phyloP scores from a whole-genome alignment of 257 asterid genomes.

The Fraxinus americana region DNA sequence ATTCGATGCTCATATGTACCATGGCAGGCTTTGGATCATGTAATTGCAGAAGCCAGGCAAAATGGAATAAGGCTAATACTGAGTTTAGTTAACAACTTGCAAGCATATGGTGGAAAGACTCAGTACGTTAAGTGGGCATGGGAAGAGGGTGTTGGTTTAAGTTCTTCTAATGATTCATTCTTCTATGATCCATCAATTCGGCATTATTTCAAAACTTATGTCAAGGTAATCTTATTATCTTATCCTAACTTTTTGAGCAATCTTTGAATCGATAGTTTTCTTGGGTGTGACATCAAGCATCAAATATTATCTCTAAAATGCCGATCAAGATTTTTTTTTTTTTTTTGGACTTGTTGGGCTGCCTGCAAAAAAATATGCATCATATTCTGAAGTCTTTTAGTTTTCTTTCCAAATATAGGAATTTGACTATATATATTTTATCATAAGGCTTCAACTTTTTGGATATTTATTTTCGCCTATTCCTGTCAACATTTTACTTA shows the following conservation, averaged over 20 bases:
- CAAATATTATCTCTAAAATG: not conserved
- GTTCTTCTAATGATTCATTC: slow-evolving; percentile 97
- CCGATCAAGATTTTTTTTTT: slow-evolving; percentile 16
- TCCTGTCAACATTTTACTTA: slow-evolving; percentile 1
- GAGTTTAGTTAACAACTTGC: slow-evolving; percentile 89
- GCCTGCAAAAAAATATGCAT: slow-evolving; percentile 10
- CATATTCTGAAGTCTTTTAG: slow-evolving; percentile 11
- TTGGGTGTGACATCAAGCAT: slow-evolving; percentile 2
- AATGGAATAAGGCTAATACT: slow-evolving; percentile 77
- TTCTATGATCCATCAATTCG: slow-evolving; percentile 96
- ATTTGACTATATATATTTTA: slow-evolving; percentile 6
- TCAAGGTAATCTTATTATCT: slow-evolving; percentile 63
- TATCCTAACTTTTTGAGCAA: slow-evolving; percentile 1
- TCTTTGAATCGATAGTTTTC: slow-evolving; percentile 9
- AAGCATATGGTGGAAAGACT: slow-evolving; percentile 95
- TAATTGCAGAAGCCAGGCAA: slow-evolving; percentile 80
- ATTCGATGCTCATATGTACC: slow-evolving; percentile 21
- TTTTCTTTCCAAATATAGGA: slow-evolving; percentile 35
- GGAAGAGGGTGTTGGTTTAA: slow-evolving; percentile 95
- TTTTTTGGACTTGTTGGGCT: slow-evolving; percentile 21
- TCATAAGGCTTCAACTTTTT: slow-evolving; percentile 5
- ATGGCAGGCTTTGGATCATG: slow-evolving; percentile 88
- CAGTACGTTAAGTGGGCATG: slow-evolving; percentile 99
- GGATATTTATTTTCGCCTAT: slow-evolving; percentile 18
- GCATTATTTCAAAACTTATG: slow-evolving; percentile 78